Conservation (phyloP, 441 rosid species). For the Pelargonium fulgidum region DNA sequence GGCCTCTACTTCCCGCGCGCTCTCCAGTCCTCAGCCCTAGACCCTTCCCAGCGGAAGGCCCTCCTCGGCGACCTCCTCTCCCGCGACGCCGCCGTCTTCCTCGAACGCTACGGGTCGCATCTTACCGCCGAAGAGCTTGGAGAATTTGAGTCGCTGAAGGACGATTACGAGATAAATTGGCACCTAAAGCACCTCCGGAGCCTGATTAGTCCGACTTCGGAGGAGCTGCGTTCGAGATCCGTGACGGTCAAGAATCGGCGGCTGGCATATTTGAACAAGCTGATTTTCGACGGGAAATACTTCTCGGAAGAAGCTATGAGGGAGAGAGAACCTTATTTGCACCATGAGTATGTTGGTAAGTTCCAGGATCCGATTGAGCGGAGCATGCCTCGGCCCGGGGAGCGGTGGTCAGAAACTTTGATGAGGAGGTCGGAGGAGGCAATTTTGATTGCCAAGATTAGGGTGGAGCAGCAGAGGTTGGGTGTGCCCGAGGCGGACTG, state of each 20-base stretch:
- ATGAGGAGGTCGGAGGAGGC: slow-evolving; percentile 85
- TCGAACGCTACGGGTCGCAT: slow-evolving; percentile 69
- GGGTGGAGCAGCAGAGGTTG: slow-evolving; percentile 80
- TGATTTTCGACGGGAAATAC: slow-evolving; percentile 59
- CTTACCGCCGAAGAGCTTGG: slow-evolving; percentile 52
- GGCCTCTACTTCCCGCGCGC: slow-evolving; percentile 85
- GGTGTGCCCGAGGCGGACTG: slow-evolving; percentile 75
- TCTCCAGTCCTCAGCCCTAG: slow-evolving; percentile 37
- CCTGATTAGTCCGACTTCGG: slow-evolving; percentile 53
- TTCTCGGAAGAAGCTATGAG: slow-evolving; percentile 96
- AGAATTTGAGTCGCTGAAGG: slow-evolving; percentile 53
- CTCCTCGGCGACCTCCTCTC: slow-evolving; percentile 78
- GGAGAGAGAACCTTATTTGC: slow-evolving; percentile 88
- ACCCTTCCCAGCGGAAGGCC: slow-evolving; percentile 64
- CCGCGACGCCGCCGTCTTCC: slow-evolving; percentile 75
- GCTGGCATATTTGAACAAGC: slow-evolving; percentile 59
- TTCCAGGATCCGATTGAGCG: slow-evolving; percentile 76
- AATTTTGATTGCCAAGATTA: slow-evolving; percentile 57
- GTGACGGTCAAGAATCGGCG: slow-evolving; percentile 75
- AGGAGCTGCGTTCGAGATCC: slow-evolving; percentile 53
- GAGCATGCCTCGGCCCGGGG: slow-evolving; percentile 87
- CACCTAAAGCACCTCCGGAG: slow-evolving; percentile 61
- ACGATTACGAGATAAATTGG: slow-evolving; percentile 78
- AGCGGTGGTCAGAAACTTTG: slow-evolving; percentile 87
- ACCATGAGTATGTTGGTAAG: slow-evolving; percentile 86